Evolutionary conservation across 2,329 filamentous ascomycete species (phyloP), one percentile per base, ranked within the genome.

Genomic region (Aspergillus versicolor): DNA sequence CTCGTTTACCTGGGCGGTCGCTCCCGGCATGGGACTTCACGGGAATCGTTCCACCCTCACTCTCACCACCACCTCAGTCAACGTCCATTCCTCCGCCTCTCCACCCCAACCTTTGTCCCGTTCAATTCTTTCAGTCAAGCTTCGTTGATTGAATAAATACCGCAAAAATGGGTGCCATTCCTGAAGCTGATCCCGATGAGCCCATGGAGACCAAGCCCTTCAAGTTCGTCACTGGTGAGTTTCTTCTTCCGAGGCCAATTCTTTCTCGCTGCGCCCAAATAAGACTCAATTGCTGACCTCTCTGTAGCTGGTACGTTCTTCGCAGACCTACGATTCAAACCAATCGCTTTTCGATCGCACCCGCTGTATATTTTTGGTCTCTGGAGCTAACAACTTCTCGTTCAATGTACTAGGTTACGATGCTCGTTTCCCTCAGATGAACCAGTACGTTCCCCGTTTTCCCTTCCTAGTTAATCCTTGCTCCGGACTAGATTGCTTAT

Each of bases 191-290:
- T 65, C 75, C 78, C 73, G 90, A 90, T 75, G 88, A 91, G 73
- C 83, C 86, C 75, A 86, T 86, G 75, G 90, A 96, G 79, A 97
- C 92, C 82, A 99, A 97, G 88, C 95, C 95, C 80, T 99, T 99
- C 89, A 99, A 99, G 90, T 97, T 97, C 83, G 94, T 97, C 75
- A 97, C 93, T 82, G 93, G 92, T 96, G 86, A 79, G 91, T 69
- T 65, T 59, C 56, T 50, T 34, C 56, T 61, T 57, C 57, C 57
- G 51, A 58, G 60, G 58, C 51, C 46, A 46, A 52, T 50, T 58
- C 43, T 30, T 42, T 32, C 59, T 56, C 61, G 61, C 30, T 42
- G 68, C 60, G 69, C 65, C 63, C 60, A 57, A 67, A 64, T 65
- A 54, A 60, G 61, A 54, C 44, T 66, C 66, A 69, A 73, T 70